Evolutionary conservation across 1,139 yeast genomes (phyloP).

Genomic region (Taiozyma sp.): DNA sequence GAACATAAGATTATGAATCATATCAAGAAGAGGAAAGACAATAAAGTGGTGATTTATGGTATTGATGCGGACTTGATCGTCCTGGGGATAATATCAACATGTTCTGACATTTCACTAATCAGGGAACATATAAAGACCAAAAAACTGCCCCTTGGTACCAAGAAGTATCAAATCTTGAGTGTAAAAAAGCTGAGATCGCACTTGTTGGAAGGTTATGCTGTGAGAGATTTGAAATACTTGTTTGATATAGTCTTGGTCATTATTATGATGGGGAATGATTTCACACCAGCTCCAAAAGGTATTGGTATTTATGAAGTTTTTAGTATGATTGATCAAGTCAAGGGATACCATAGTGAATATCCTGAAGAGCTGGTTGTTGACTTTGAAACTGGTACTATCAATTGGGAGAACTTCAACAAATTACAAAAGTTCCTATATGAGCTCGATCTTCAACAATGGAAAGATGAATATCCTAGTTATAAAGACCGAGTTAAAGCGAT

Average conservation of each 20-base stretch:
- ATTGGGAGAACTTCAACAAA: constrained; percentile 3
- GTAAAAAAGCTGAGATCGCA: constrained; percentile 3
- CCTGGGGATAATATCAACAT: constrained; percentile 46
- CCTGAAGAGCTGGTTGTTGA: background rate
- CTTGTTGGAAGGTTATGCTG: background rate
- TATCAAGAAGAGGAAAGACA: constrained; percentile 61
- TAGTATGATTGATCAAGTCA: background rate
- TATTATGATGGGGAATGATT: constrained; percentile 21
- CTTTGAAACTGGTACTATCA: background rate
- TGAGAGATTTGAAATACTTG: background rate
- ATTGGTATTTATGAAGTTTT: background rate
- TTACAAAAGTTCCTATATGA: background rate
- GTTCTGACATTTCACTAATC: constrained; percentile 1
- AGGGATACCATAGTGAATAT: background rate
- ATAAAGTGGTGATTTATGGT: constrained; percentile 70
- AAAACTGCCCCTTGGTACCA: background rate
- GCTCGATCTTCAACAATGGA: background rate
- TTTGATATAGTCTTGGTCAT: constrained; percentile 12
- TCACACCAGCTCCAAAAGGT: constrained; percentile 12
- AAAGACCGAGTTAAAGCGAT: background rate
- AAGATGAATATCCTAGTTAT: background rate
- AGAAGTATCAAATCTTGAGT: constrained; percentile 11
- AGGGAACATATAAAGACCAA: constrained; percentile 8
- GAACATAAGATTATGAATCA: constrained; percentile 88
- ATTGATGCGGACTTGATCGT: constrained; percentile 86